These are phyloP conservation scores for Xylaria hypoxylon DNA, from an alignment of 2,329 filamentous ascomycete genomes.

Conservation along the genomic window DNA sequence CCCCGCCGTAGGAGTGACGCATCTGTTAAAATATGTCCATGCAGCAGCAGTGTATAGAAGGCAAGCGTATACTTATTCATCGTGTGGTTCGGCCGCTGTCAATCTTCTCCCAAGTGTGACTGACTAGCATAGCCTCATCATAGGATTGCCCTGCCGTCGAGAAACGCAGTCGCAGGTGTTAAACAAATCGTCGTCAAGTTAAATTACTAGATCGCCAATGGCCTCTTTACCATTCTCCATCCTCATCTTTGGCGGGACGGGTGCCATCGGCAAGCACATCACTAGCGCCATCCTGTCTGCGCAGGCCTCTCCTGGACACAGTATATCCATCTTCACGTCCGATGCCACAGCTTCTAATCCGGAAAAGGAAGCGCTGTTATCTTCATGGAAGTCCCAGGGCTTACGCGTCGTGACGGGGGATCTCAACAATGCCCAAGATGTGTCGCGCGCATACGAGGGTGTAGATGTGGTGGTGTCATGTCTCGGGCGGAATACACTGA, in stretches of 20 bases:
- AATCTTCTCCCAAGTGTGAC: too few relatives aligned
- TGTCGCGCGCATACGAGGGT: constrained; percentile 65
- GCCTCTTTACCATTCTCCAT: constrained; percentile 45
- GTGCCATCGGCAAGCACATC: constrained; percentile 53
- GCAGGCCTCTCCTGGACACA: constrained; percentile 48
- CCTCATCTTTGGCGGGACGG: constrained; percentile 52
- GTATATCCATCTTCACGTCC: constrained; percentile 67
- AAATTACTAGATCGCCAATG: constrained; percentile 34
- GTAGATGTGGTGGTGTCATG: constrained; percentile 69
- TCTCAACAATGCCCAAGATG: constrained; percentile 60
- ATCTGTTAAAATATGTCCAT: too few relatives aligned
- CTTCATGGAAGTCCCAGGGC: constrained; percentile 57
- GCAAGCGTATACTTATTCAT: too few relatives aligned
- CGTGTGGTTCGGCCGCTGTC: too few relatives aligned
- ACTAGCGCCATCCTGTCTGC: constrained; percentile 49
- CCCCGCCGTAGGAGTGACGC: too few relatives aligned
- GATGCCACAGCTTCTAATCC: constrained; percentile 57
- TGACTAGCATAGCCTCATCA: background rate
- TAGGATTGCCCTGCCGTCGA: constrained; percentile 3
- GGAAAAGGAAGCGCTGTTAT: constrained; percentile 60
- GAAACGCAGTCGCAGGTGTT: background rate
- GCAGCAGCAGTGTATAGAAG: too few relatives aligned
- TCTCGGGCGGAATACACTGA: constrained; percentile 67
- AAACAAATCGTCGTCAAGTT: background rate
- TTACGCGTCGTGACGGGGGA: constrained; percentile 68